phyloP scores from a whole-genome alignment of 2,329 filamentous ascomycete species.

The Exophiala oligosperma region DNA sequence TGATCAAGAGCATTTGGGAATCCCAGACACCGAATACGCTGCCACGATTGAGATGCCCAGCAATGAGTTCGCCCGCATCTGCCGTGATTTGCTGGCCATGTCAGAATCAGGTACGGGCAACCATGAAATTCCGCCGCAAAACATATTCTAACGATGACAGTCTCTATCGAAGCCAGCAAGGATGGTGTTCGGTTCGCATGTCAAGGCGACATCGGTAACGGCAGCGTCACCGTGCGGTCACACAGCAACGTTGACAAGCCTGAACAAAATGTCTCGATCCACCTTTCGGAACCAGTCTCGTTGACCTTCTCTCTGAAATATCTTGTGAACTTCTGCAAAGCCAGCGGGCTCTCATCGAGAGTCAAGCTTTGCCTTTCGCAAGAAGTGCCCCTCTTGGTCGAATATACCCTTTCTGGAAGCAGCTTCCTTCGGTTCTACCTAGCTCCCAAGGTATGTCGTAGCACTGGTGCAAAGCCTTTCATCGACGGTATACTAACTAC shows the following conservation, averaged over 20 bases:
- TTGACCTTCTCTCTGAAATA: constrained; percentile 99
- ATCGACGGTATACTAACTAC: constrained; percentile 36
- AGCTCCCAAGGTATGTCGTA: constrained; percentile 79
- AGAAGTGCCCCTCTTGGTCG: constrained; percentile 93
- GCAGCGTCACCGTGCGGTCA: constrained; percentile 85
- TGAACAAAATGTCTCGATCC: constrained; percentile 80
- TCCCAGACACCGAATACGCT: constrained; percentile 97
- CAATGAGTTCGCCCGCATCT: constrained; percentile 90
- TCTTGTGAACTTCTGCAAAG: constrained; percentile 99
- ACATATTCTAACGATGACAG: constrained; percentile 49
- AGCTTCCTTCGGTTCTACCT: constrained; percentile 97
- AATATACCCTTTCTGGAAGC: constrained; percentile 78
- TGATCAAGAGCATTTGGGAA: constrained; percentile 98
- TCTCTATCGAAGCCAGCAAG: constrained; percentile 93
- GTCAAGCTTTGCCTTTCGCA: constrained; percentile 94
- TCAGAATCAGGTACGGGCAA: constrained; percentile 82
- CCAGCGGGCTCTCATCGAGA: constrained; percentile 73
- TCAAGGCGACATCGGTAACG: constrained; percentile 93
- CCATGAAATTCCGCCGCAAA: neutral
- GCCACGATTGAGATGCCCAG: constrained; percentile 88
- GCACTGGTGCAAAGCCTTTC: neutral
- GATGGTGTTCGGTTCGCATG: constrained; percentile 95
- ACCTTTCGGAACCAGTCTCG: constrained; percentile 86
- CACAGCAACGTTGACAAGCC: constrained; percentile 89
- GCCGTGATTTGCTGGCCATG: constrained; percentile 84